Conservation (phyloP, 306 rosid genomes). For the Geum urbanum region DNA sequence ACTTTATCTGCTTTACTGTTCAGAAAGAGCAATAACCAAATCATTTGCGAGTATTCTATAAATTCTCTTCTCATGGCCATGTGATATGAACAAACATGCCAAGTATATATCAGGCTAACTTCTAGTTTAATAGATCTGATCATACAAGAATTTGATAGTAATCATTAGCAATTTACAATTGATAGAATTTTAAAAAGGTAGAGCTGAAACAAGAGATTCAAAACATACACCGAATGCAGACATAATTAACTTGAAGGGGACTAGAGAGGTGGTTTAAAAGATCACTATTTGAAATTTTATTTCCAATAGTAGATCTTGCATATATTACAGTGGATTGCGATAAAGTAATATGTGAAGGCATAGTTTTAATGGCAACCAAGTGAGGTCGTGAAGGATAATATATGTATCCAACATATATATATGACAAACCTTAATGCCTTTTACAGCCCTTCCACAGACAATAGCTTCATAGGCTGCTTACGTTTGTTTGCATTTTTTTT, state of each 20-base stretch:
- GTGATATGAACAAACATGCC: neutral
- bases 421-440: conserved; percentile 78
- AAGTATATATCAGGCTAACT: neutral
- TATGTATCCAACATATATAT: neutral
- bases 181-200: too few relatives aligned
- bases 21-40: conserved; percentile 20
- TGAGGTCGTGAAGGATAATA: neutral
- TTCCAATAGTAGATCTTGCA: conserved; percentile 2
- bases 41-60: neutral
- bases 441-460: conserved; percentile 72
- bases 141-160: too few relatives aligned
- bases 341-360: neutral
- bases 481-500: conserved; percentile 46
- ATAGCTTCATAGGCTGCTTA: conserved; percentile 47
- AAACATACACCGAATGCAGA: too few relatives aligned
- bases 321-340: neutral
- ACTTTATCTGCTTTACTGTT: conserved; percentile 84
- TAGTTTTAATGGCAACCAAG: neutral
- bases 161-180: too few relatives aligned
- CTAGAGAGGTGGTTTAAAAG: too few relatives aligned
- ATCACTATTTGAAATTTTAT: neutral
- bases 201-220: too few relatives aligned
- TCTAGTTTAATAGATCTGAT: neutral
- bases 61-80: neutral
- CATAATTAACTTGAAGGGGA: too few relatives aligned